Percentiles rank a stretch among this genome's conserved stretches.
Conservation (phyloP, 768 basidiomycete species). For the Rickenella mellea region DNA sequence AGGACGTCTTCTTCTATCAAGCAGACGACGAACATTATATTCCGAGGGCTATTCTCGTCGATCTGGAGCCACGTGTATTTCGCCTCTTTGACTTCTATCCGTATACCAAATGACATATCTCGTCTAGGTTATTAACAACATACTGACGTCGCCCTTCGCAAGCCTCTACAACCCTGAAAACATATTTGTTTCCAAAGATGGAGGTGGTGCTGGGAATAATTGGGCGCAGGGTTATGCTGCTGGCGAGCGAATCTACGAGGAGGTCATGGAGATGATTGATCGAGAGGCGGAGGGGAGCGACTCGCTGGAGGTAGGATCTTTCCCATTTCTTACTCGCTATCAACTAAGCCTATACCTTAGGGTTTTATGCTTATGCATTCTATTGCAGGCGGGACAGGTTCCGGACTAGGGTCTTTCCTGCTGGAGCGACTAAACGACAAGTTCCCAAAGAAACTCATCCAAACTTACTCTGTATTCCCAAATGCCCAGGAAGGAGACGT, state of each 20-base stretch:
- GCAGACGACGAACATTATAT: constrained; percentile 99
- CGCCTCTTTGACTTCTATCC: neutral
- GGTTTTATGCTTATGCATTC: constrained; percentile 99
- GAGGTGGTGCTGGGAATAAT: constrained; percentile 98
- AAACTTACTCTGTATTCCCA: constrained; percentile 98
- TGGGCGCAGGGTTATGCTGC: constrained; percentile 94
- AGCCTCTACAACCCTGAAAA: constrained; percentile 96
- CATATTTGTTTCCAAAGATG: constrained; percentile 91
- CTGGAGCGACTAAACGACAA: constrained; percentile 94
- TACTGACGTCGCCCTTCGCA: constrained; percentile 79
- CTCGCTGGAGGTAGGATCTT: constrained; percentile 82
- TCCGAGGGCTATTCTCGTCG: constrained; percentile 90
- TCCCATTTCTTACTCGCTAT: neutral
- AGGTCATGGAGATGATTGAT: constrained; percentile 98
- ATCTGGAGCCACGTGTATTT: constrained; percentile 89
- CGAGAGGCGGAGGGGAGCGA: constrained; percentile 97
- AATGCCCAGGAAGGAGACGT: constrained; percentile 91
- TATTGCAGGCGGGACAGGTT: constrained; percentile 97
- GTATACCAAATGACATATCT: neutral
- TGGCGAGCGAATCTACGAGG: constrained; percentile 89
- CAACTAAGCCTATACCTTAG: constrained; percentile 28
- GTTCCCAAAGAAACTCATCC: constrained; percentile 98
- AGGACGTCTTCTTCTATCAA: constrained; percentile 99
- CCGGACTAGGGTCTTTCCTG: constrained; percentile 95
- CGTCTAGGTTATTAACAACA: constrained; percentile 88